Base-by-base conservation (phyloP, 106 monocot species). In the Phalaenopsis aphrodite region DNA sequence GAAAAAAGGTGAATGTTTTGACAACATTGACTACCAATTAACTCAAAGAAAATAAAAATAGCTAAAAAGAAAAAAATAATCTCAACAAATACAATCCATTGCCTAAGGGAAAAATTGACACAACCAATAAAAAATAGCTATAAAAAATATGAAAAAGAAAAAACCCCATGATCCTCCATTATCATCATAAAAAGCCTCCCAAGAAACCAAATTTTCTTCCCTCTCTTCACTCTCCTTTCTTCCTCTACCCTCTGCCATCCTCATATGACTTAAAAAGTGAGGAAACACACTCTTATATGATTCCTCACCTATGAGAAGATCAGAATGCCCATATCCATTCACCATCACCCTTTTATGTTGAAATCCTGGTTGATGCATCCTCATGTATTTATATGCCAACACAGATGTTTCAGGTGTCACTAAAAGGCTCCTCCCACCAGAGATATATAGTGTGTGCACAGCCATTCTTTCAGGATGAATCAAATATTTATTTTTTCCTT, bases 401-500 rank as follows among this genome's bases (percentile, higher is more conserved):
- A 78, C 15, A 15, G 82, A 61, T 18, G 85, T 85, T 66, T 85
- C 82, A 43, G 74, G 75, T 16, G 82, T 85, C 39, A 76, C 78
- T 45, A 85, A 36, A 72, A 85, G 82, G n/a, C 78, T 85, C 47
- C 79, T 79, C 8, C 85, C 82, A 0, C 85, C 85, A 12, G 85
- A 85, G 37, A 85, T 57, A 42, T 85, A 85, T 18, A 85, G 75
- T 21, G 85, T 85, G 15, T 82, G 82, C 7, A 82, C 10, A 23
- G 85, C 78, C 78, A 85, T 82, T 75, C 85, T 73, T 75, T 85
- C 85, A 2, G 85, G 77, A 77, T 85, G 85, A 56, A 85, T 76
- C 48, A 85, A 36, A 46, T 85, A 85, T 47, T 75, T 42, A 41
- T 85, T 82, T 49, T 68, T 75, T 0, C 85, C 85, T 55, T 82